Evolutionary conservation across 352 stramenopile genomes (phyloP), one percentile per base, ranked within the genome.

Genomic region (Pythium dissimile): DNA sequence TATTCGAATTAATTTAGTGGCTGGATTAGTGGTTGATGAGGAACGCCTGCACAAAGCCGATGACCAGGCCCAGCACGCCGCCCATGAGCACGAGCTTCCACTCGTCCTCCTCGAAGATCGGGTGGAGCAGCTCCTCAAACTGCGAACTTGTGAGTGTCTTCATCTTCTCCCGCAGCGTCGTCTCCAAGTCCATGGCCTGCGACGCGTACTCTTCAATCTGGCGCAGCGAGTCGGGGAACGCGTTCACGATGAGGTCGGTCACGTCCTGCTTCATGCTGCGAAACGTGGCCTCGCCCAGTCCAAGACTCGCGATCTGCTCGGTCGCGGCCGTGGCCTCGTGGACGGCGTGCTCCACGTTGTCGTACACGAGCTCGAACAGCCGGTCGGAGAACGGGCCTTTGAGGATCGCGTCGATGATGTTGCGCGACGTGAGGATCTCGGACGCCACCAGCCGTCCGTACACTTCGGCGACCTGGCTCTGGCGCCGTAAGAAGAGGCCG

Each of bases 51-150:
- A 96, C 49, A 56, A 96, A 69, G 31, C 95, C 96, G 48, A 97
- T 96, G 16, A 88, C 59, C 31, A 96, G 74, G 26, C 97, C 97
- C 7, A 99, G 77, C 31, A 96, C 79, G 27, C 94, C 95, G 38
- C 96, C 96, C 67, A 98, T 95, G 49, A 98, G 69, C 66, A 99
- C 98, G 10, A 99, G 80, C 58, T 98, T 97, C 75, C 97, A 97
- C 81, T 99, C 96, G 69, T 99, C 96, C 64, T 99, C 95, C 71
- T 99, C 83, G 70, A 99, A 99, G 20, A 98, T 96, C 16, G 96
- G 96, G 64, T 99, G 96, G 51, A 99, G 71, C 23, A 99, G 71
- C 43, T 94, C 77, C 68, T 99, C 96, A 66, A 99, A 99, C 66
- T 97, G 82, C 30, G 75, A 73, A n/a, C 75, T 91, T 13, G 69